Base-by-base conservation (phyloP, 148 eudicot species). In the Chenopodium formosanum region DNA sequence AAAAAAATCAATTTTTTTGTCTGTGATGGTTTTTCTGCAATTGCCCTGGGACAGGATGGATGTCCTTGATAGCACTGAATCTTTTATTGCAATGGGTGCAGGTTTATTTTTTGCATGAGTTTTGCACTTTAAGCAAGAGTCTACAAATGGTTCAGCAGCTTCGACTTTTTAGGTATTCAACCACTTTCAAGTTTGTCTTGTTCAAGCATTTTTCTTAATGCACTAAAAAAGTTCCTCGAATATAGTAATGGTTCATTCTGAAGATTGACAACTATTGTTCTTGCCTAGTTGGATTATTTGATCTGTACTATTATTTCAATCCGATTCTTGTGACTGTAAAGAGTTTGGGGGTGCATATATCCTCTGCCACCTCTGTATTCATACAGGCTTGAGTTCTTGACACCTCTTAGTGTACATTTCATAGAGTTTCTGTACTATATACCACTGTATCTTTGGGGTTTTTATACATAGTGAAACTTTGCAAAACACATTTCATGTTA, bases 141-240 rank as follows among this genome's bases (percentile, higher is more conserved):
- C 86, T 97, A 85, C 99, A 92, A 87, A 87, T 91, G 95, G 98
- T 89, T 68, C 98, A 97, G 82, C 99, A 94, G 84, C 92, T 83
- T 74, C 93, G 95, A 77, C 87, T 97, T 70, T 94, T 88, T 83
- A 90, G 98, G 99, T 97, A 89, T 69, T 88, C 67, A 29, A 46
- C 31, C 7, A 25, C 9, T 4, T 12, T 44, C 4, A 8, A 14
- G 23, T 70, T 34, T 77, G 14, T 50, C 74, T 52, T 79, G 52
- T 80, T 80, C 68, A 23, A 70, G 63, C 48, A 67, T n/a, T 47
- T 29, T 23, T 64, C 22, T 70, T 9, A 22, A 58, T 60, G 16
- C 50, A 48, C 72, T 84, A 31, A 53, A 47, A 9, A 40, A 22
- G 52, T 63, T 37, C 20, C 2, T 73, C 0, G 74, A 48, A 23